These are phyloP conservation scores for Mrakia blollopis DNA, from an alignment of 768 basidiomycete species.

Conservation along the genomic window DNA sequence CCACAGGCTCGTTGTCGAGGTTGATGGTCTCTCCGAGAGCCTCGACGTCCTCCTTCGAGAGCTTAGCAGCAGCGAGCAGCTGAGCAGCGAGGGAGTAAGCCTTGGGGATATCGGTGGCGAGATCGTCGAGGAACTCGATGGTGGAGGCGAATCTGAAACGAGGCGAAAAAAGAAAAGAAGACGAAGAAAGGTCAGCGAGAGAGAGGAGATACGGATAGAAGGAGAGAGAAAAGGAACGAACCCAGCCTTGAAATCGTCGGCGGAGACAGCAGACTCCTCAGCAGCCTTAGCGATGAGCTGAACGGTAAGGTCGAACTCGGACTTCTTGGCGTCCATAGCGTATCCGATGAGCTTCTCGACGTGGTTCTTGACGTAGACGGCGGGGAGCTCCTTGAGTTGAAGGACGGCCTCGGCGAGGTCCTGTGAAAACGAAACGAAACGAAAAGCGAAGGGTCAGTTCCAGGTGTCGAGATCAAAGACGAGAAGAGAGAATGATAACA, in stretches of 20 bases:
- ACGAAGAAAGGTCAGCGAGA: not conserved
- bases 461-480: not conserved
- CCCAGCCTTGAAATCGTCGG: slow-evolving; percentile 57
- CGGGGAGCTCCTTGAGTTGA: slow-evolving; percentile 66
- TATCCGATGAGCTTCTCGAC: slow-evolving; percentile 68
- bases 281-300: slow-evolving; percentile 64
- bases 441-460: not conserved
- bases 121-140: slow-evolving; percentile 77
- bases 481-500: not conserved
- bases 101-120: slow-evolving; percentile 83
- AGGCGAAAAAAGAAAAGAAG: not conserved
- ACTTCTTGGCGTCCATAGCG: slow-evolving; percentile 71
- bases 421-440: not conserved
- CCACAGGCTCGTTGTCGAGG: slow-evolving; percentile 27
- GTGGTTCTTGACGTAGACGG: slow-evolving; percentile 58
- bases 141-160: slow-evolving; percentile 54
- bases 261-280: slow-evolving; percentile 58
- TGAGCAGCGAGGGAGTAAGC: slow-evolving; percentile 70
- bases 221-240: not conserved
- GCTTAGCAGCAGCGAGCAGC: slow-evolving; percentile 51
- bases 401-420: slow-evolving; percentile 76
- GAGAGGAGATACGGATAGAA: not conserved
- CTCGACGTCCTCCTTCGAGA: slow-evolving; percentile 40
- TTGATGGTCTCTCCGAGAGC: slow-evolving; percentile 36
- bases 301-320: slow-evolving; percentile 70